Evolutionary conservation across 1,139 yeast species (phyloP).

Genomic region (Arxiozyma slooffiae): DNA sequence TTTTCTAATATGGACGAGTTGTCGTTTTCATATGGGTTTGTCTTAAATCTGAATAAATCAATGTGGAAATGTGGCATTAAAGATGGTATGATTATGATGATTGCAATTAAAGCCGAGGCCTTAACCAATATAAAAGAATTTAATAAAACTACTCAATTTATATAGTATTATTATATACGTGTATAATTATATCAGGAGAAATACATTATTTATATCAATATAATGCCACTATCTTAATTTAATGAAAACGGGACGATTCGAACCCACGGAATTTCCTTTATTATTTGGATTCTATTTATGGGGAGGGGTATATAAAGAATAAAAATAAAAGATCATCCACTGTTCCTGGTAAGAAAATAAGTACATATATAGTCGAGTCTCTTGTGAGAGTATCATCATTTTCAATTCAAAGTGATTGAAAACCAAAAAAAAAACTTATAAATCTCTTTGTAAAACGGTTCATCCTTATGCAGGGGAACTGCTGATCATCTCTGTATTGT

Average conservation of each 20-base stretch:
- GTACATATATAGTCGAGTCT: too few relatives aligned
- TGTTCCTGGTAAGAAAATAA: too few relatives aligned
- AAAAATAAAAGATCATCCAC: not conserved
- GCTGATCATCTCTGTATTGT: constrained; percentile 95
- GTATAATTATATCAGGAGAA: not conserved
- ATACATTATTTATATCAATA: too few relatives aligned
- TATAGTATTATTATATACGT: constrained; percentile 4
- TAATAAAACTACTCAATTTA: constrained; percentile 13
- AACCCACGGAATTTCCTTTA: not conserved
- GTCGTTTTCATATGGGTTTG: constrained; percentile 17
- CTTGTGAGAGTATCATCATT: not conserved
- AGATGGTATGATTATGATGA: constrained; percentile 18
- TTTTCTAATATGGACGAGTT: constrained; percentile 9
- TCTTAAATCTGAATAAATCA: constrained; percentile 21
- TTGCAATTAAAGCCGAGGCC: constrained; percentile 25
- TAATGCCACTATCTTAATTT: too few relatives aligned
- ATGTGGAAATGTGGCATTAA: constrained; percentile 28
- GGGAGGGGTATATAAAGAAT: too few relatives aligned
- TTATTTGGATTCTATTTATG: not conserved
- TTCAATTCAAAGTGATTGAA: not conserved
- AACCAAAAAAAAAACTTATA: constrained; percentile 52
- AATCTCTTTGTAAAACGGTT: constrained; percentile 91
- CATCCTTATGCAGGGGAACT: constrained; percentile 96
- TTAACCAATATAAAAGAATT: constrained; percentile 23
- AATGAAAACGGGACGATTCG: not conserved